phyloP scores from a whole-genome alignment of 1,284 basidiomycete species.

The Ustilago xerochloae region DNA sequence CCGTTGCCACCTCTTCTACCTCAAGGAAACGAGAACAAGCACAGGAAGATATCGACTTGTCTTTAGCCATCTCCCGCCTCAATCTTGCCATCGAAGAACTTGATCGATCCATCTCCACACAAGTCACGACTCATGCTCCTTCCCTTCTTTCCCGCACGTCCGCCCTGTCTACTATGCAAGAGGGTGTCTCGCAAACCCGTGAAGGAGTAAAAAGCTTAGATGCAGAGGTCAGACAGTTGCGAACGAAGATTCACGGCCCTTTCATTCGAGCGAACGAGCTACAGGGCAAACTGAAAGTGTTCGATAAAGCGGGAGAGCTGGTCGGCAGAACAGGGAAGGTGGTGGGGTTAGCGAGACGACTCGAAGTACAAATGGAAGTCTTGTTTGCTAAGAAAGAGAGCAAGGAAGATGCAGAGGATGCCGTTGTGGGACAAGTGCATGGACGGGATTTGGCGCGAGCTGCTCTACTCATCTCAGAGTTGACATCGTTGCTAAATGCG shows the following conservation, averaged over 20 bases:
- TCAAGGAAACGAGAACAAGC: conserved; percentile 18
- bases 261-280: conserved; percentile 16
- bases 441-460: conserved; percentile 52
- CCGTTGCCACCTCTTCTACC: not conserved
- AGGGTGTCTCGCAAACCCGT: conserved; percentile 4
- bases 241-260: conserved; percentile 26
- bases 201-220: conserved; percentile 19
- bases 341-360: conserved; percentile 33
- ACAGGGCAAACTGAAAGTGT: conserved; percentile 11
- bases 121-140: conserved; percentile 36
- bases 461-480: conserved; percentile 44
- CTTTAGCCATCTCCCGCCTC: conserved; percentile 47
- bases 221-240: conserved; percentile 14
- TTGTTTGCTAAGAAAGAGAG: conserved; percentile 16
- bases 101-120: conserved; percentile 24
- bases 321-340: conserved; percentile 26
- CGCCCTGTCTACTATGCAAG: conserved; percentile 14
- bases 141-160: conserved; percentile 18
- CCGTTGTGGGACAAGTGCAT: conserved; percentile 37
- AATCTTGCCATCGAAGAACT: conserved; percentile 52
- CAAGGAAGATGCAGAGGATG: conserved; percentile 26
- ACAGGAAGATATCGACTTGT: conserved; percentile 43
- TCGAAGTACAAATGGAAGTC: conserved; percentile 51
- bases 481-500: conserved; percentile 14
- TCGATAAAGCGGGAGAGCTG: conserved; percentile 29